Evolutionary conservation across 2,329 filamentous ascomycete genomes (phyloP), one percentile per base, ranked within the genome.

Genomic region (Aspergillus brunneoviolaceus): DNA sequence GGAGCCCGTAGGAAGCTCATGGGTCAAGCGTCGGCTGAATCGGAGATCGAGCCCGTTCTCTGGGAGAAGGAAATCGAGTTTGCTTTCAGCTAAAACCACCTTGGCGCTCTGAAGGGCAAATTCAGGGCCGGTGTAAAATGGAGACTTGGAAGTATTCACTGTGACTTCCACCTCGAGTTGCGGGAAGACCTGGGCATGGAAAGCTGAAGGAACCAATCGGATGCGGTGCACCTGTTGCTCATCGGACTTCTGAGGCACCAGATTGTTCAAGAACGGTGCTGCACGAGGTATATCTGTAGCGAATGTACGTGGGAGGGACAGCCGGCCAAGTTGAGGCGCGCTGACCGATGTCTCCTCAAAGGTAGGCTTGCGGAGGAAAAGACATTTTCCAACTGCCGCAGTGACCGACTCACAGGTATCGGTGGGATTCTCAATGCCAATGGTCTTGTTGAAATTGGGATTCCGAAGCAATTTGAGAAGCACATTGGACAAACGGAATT

Each of bases 31-130:
- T 47, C 71, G 71, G 2, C 72, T 75, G 56, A 79, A 78, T 14
- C 76, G 76, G 47, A 79, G 67, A 59, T 79, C 76, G 33, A 75
- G 58, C 2, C 70, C 63, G 29, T 69, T 72, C 59, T 78, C 76
- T 1, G 76, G 76, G 14, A 79, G 66, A 31, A 79, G 67, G 60
- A 76, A 75, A 56, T 79, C 76, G 16, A 75, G 69, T 42, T 66
- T 70, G 54, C 63, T 72, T 31, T 73, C 69, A n/a, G 60, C 39
- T 5, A 73, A 31, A 33, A 77, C 62, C 2, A 70, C 68, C 49
- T 70, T 74, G 31, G 71, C 66, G 39, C 66, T 72, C 31, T 60
- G 65, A n/a, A 79, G 48, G 5, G 63, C 60, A 23, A 72, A 39
- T 39, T 62, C 57, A 3, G 60, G 35, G 23, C 58, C 58, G 31